Percentiles rank a stretch among this genome's conserved stretches.
Conservation (phyloP, 1,284 basidiomycete species). For the Taiwanofungus camphoratus region DNA sequence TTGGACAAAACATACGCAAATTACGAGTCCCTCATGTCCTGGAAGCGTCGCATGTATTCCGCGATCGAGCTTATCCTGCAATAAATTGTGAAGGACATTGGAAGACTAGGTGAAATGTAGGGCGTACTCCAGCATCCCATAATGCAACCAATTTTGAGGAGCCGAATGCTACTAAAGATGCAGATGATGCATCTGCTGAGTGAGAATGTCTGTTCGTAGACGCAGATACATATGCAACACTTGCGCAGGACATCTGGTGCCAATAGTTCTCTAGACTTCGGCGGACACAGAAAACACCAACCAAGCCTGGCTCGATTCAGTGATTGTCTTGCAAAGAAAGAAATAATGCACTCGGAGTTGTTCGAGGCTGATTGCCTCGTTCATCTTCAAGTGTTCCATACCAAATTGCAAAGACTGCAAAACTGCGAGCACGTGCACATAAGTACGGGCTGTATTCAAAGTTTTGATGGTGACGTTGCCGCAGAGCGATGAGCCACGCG, state of each 20-base stretch:
- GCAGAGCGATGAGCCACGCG: too few species aligned
- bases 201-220: constrained; percentile 74
- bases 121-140: constrained; percentile 63
- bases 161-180: constrained; percentile 70
- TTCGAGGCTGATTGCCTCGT: not conserved
- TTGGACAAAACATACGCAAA: constrained; percentile 62
- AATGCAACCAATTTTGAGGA: constrained; percentile 72
- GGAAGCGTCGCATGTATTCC: constrained; percentile 68
- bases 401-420: too few species aligned
- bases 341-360: not conserved
- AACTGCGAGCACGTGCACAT: too few species aligned
- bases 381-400: not conserved
- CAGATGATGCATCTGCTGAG: constrained; percentile 50
- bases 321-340: not conserved
- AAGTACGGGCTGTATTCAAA: too few species aligned
- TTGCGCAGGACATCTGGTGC: constrained; percentile 31
- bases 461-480: too few species aligned
- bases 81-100: constrained; percentile 2
- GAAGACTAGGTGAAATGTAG: not conserved
- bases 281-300: not conserved
- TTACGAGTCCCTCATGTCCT: constrained; percentile 73
- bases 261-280: too few species aligned
- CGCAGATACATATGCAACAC: constrained; percentile 67
- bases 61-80: constrained; percentile 40
- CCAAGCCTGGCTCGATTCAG: not conserved